Conservation (phyloP, 805 yeast genomes). For the Suhomyces xylopsoci region DNA sequence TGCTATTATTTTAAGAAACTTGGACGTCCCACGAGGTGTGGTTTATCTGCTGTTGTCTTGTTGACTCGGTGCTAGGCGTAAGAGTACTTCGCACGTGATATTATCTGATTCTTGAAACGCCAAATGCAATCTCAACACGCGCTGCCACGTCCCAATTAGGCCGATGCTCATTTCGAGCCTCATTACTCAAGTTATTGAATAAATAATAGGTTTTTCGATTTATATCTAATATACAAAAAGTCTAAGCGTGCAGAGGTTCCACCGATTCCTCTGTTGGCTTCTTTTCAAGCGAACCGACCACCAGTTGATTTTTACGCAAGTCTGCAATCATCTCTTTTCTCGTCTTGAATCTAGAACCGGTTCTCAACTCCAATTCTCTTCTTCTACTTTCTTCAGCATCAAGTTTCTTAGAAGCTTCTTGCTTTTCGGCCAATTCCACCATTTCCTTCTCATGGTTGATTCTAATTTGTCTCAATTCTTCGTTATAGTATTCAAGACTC, state of each 20-base stretch:
- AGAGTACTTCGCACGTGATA: neutral
- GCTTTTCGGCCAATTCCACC: constrained; percentile 60
- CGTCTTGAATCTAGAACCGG: constrained; percentile 43
- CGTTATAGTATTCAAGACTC: constrained; percentile 63
- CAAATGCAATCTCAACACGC: neutral
- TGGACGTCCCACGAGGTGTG: neutral
- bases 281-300: constrained; percentile 53
- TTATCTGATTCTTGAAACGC: neutral
- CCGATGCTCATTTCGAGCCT: neutral
- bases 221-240: neutral
- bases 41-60: neutral
- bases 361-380: constrained; percentile 46
- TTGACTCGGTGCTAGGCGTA: neutral
- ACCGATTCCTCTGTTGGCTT: constrained; percentile 3
- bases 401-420: constrained; percentile 68
- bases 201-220: neutral
- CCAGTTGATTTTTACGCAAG: constrained; percentile 66
- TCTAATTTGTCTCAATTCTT: constrained; percentile 55
- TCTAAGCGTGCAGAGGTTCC: neutral
- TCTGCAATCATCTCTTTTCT: constrained; percentile 49
- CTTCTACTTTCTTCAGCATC: constrained; percentile 54
- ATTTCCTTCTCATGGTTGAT: constrained; percentile 63
- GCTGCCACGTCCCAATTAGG: neutral
- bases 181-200: neutral
- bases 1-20: neutral